Percentiles rank a stretch among this genome's conserved stretches.
Conservation (phyloP, 352 stramenopile genomes). For the Phytophthora europaea region DNA sequence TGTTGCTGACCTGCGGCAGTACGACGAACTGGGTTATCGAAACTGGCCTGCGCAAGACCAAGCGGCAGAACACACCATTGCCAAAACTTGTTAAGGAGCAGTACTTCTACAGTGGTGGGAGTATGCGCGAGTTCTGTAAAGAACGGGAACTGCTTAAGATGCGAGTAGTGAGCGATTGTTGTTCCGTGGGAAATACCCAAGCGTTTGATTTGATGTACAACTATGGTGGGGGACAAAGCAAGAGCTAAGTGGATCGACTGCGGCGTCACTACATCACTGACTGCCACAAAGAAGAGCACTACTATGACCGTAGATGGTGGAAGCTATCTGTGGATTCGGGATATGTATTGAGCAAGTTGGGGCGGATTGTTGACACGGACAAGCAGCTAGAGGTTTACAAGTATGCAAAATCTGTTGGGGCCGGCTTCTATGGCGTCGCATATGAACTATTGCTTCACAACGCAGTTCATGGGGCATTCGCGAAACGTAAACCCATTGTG, state of each 20-base stretch:
- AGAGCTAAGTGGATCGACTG: slow-evolving; percentile 23
- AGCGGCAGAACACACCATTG: slow-evolving; percentile 10
- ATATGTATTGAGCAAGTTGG: slow-evolving; percentile 25
- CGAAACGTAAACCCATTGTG: slow-evolving; percentile 23
- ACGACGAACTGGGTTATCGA: slow-evolving; percentile 32
- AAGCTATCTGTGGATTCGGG: slow-evolving; percentile 23
- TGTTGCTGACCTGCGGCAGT: slow-evolving; percentile 23
- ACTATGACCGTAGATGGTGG: neutral
- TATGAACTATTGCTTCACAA: slow-evolving; percentile 27
- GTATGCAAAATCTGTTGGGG: slow-evolving; percentile 31
- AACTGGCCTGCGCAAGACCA: slow-evolving; percentile 22
- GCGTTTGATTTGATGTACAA: slow-evolving; percentile 23
- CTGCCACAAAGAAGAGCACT: slow-evolving; percentile 12
- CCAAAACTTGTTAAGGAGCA: slow-evolving; percentile 30
- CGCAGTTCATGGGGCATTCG: slow-evolving; percentile 20
- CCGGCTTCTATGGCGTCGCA: slow-evolving; percentile 16
- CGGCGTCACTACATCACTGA: slow-evolving; percentile 31
- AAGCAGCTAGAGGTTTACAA: slow-evolving; percentile 28
- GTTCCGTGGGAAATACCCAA: slow-evolving; percentile 6
- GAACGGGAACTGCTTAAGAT: neutral
- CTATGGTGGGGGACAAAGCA: slow-evolving; percentile 16
- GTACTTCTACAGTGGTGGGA: slow-evolving; percentile 37
- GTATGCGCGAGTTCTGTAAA: slow-evolving; percentile 34
- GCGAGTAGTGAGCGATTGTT: slow-evolving; percentile 8
- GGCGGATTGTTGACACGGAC: slow-evolving; percentile 20